A percentile compares a stretch with the other conserved stretches of the same genome.
These are phyloP conservation scores for Oryza glumipatula DNA, from an alignment of 176 grass and related monocot genomes.

Conservation along the genomic window DNA sequence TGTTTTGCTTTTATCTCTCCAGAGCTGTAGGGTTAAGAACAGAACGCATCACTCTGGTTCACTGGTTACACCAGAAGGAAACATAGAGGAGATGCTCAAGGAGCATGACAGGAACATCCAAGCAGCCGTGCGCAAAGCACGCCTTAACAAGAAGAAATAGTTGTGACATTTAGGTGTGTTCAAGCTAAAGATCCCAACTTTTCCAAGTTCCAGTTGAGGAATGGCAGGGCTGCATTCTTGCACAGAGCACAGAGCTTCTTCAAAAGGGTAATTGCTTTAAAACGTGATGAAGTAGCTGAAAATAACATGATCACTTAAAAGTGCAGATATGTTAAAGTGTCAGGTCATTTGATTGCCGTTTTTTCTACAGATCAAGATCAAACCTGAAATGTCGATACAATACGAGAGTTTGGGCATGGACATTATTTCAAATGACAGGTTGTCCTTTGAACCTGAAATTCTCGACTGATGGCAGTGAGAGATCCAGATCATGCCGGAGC, in stretches of 20 bases:
- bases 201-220: conserved; percentile 5
- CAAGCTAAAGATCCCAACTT: background rate
- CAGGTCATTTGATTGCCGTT: background rate
- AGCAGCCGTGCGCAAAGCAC: conserved; percentile 74
- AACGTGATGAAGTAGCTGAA: background rate
- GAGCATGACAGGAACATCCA: conserved; percentile 82
- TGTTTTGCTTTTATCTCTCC: conserved; percentile 8
- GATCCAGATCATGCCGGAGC: background rate
- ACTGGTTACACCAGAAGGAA: conserved; percentile 56
- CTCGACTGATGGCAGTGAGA: background rate
- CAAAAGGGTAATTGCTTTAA: background rate
- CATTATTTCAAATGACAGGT: background rate
- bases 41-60: conserved; percentile 66
- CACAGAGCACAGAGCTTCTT: background rate
- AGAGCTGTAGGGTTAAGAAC: conserved; percentile 49
- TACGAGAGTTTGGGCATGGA: background rate
- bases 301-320: background rate
- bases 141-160: conserved; percentile 44
- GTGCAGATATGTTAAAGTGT: background rate
- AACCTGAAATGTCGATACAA: background rate
- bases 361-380: conserved; percentile 4
- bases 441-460: background rate
- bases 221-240: conserved; percentile 11
- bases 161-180: conserved; percentile 16
- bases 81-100: conserved; percentile 74